Evolutionary conservation across 1,284 basidiomycete species (phyloP), one percentile per base, ranked within the genome.

Genomic region (Ustilago hordei): DNA sequence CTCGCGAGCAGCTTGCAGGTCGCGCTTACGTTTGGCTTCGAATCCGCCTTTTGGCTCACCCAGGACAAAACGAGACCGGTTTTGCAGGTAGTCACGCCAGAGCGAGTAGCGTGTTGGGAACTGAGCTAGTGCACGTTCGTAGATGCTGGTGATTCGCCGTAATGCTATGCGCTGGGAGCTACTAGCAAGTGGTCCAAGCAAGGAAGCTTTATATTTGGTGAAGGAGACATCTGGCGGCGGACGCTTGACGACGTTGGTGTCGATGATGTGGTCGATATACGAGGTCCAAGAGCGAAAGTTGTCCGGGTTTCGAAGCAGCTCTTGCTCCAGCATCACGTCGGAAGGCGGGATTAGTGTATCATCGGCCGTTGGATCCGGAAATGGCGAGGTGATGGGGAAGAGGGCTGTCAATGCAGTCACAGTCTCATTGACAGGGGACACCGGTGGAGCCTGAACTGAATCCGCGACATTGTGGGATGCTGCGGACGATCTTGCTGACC

Each of bases 221-320:
- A 79, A 79, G 56, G 67, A 80, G 52, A 61, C 81, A 63, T 73
- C 84, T 86, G 56, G 89, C 86, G 60, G 80, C 31, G 81, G 71
- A 11, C 84, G 91, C 87, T 78, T 68, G 17, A 69, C 61, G 12
- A 81, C 62, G 80, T 90, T 91, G 31, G 89, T 88, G 66, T 95
- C 93, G 81, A 91, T 90, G 58, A 94, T 90, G 59, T 91, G 89
- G 69, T 91, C 89, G 81, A 99, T 93, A 81, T 95, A 93, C 0
- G 91, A 89, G 89, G 93, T 92, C 97, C 97, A 99, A 78, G 93
- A 91, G 36, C 93, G 91, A 86, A 95, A 93, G 66, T 95, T 97
- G 68, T 91, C 90, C 3, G 94, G 93, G 87, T 98, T 98, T 73
- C 94, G 91, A 38, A 95, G 89, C n/a, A 99, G 90, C 87, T 99